Percentiles rank a stretch among this genome's conserved stretches.
Conservation (phyloP, 345 rosid genomes). For the Hibiscus syriacus region DNA sequence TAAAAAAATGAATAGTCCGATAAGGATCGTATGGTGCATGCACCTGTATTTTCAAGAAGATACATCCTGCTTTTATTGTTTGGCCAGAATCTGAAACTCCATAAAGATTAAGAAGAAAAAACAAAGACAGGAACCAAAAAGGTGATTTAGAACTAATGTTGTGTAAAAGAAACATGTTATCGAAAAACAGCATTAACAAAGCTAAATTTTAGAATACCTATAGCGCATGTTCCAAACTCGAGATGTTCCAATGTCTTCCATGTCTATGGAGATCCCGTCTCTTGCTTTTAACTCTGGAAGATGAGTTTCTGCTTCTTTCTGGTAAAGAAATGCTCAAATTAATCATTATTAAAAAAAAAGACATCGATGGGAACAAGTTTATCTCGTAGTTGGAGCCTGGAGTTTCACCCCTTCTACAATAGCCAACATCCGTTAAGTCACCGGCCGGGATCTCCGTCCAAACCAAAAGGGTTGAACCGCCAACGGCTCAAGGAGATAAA, state of each 20-base stretch:
- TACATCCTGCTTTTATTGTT: conserved; percentile 99
- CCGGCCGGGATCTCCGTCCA: no score
- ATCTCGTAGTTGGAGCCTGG: no score
- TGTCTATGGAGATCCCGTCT: conserved; percentile 89
- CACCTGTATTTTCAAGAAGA: conserved; percentile 96
- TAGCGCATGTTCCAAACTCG: conserved; percentile 98
- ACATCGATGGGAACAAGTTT: no score
- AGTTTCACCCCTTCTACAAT: no score
- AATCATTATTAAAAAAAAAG: background rate
- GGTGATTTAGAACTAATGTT: conserved; percentile 17
- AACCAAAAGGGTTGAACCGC: no score
- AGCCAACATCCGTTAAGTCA: no score
- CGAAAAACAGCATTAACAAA: background rate
- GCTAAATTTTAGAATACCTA: conserved; percentile 31
- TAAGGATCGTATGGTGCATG: background rate
- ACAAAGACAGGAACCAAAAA: background rate
- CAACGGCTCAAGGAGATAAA: no score
- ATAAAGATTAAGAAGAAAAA: conserved; percentile 6
- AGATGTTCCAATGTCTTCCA: conserved; percentile 98
- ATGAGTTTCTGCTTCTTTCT: conserved; percentile 98
- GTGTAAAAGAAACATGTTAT: background rate
- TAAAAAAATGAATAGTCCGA: background rate
- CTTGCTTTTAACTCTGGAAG: conserved; percentile 93
- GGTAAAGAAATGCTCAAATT: background rate
- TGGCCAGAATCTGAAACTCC: conserved; percentile 94